A percentile compares a stretch with the other conserved stretches of the same genome.
Evolutionary conservation across 1,284 basidiomycete genomes (phyloP).

Genomic region (Pyrrhoderma noxium): DNA sequence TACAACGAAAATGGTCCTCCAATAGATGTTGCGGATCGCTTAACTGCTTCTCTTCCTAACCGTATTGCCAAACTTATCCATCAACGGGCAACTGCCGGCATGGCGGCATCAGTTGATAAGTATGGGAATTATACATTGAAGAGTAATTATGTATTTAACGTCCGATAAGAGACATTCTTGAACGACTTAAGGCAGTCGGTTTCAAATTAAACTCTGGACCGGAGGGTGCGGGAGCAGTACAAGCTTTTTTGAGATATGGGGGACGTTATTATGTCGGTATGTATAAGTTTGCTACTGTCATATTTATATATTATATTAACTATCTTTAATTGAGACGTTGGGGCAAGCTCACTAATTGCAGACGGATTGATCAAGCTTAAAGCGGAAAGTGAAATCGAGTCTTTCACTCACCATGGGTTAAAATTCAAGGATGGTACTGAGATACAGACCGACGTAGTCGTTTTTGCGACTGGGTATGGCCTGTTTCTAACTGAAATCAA

Average conservation of each 20-base stretch:
- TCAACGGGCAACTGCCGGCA: slow-evolving; percentile 25
- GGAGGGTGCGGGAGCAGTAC: slow-evolving; percentile 32
- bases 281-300: neutral
- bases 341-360: slow-evolving; percentile 34
- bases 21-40: slow-evolving; percentile 28
- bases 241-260: slow-evolving; percentile 28
- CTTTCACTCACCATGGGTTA: slow-evolving; percentile 31
- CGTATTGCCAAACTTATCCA: slow-evolving; percentile 26
- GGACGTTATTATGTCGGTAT: slow-evolving; percentile 40
- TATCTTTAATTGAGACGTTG: slow-evolving; percentile 26
- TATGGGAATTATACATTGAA: neutral
- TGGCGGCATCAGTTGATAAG: slow-evolving; percentile 22
- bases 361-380: slow-evolving; percentile 40
- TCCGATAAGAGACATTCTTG: slow-evolving; percentile 28
- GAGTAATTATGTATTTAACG: neutral
- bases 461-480: slow-evolving; percentile 38
- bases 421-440: slow-evolving; percentile 37
- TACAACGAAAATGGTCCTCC: slow-evolving; percentile 28
- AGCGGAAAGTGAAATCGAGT: slow-evolving; percentile 31
- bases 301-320: neutral
- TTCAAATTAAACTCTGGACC: slow-evolving; percentile 37
- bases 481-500: neutral
- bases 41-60: slow-evolving; percentile 28
- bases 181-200: slow-evolving; percentile 36
- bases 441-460: slow-evolving; percentile 38